Evolutionary conservation across 306 rosid genomes (phyloP).

Genomic region (Medicago ruthenica): DNA sequence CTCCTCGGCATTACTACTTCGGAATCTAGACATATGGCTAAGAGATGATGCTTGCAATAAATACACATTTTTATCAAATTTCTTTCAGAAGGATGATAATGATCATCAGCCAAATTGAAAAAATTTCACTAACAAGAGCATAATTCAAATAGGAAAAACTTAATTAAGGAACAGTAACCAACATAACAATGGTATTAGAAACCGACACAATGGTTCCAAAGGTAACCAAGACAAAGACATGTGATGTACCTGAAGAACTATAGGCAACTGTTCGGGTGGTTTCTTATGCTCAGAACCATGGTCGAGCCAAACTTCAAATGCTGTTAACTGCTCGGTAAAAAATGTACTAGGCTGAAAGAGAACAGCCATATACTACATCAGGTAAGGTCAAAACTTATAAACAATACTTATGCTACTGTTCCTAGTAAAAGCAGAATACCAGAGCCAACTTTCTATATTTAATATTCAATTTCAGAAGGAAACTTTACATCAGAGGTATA

Average conservation of each 20-base stretch:
- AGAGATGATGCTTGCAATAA: conserved; percentile 27
- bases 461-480: conserved; percentile 33
- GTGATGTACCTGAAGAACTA: conserved; percentile 90
- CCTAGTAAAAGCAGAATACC: background rate
- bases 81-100: conserved; percentile 35
- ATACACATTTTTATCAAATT: conserved; percentile 8
- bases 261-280: conserved; percentile 98
- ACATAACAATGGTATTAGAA: conserved; percentile 42
- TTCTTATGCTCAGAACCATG: conserved; percentile 98
- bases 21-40: conserved; percentile 10
- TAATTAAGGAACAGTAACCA: conserved; percentile 35
- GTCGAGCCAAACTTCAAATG: conserved; percentile 99
- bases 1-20: conserved; percentile 6
- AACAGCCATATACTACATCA: conserved; percentile 20
- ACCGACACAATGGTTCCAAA: conserved; percentile 39
- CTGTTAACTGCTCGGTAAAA: conserved; percentile 94
- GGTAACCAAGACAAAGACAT: conserved; percentile 34
- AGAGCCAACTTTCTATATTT: background rate
- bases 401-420: background rate
- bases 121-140: conserved; percentile 20
- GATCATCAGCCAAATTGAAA: conserved; percentile 33
- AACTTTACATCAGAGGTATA: conserved; percentile 16
- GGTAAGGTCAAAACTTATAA: conserved; percentile 33
- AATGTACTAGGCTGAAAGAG: conserved; percentile 86
- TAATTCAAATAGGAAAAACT: conserved; percentile 32